These are phyloP conservation scores for Umbelopsis sp. DNA, from an alignment of 192 early-diverging fungal species.

Conservation along the genomic window DNA sequence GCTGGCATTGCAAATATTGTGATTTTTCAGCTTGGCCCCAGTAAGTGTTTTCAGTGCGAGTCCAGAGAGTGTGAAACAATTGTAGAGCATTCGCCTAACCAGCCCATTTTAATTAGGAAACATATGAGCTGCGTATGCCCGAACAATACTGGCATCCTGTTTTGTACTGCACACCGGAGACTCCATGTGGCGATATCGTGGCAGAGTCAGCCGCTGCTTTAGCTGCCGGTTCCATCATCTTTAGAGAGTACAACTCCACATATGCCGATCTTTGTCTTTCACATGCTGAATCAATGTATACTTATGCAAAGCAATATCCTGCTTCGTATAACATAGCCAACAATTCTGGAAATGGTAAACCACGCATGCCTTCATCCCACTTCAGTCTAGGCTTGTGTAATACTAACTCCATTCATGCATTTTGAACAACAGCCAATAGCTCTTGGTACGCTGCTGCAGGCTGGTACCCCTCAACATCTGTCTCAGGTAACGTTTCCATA, in stretches of 20 bases:
- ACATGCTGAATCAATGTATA: slow-evolving; percentile 46
- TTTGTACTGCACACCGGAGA: slow-evolving; percentile 33
- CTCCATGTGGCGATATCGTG: slow-evolving; percentile 35
- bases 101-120: slow-evolving; percentile 49
- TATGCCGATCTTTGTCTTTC: slow-evolving; percentile 46
- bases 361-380: not conserved
- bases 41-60: not conserved
- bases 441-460: slow-evolving; percentile 30
- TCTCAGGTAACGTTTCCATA: not conserved
- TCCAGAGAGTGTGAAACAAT: not conserved
- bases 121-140: slow-evolving; percentile 42
- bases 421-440: slow-evolving; percentile 3
- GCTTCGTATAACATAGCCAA: slow-evolving; percentile 12
- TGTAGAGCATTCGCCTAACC: not conserved
- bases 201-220: slow-evolving; percentile 61
- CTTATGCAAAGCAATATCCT: slow-evolving; percentile 28
- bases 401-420: not conserved
- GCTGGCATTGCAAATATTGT: no score
- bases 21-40: slow-evolving; percentile 12
- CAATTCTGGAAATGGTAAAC: slow-evolving; percentile 2
- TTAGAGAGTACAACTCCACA: slow-evolving; percentile 47
- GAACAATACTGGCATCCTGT: slow-evolving; percentile 41
- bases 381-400: not conserved
- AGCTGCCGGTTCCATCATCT: slow-evolving; percentile 53
- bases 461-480: slow-evolving; percentile 40